phyloP scores from a whole-genome alignment of 352 stramenopile species.

The Globisporangium heterothallicum region DNA sequence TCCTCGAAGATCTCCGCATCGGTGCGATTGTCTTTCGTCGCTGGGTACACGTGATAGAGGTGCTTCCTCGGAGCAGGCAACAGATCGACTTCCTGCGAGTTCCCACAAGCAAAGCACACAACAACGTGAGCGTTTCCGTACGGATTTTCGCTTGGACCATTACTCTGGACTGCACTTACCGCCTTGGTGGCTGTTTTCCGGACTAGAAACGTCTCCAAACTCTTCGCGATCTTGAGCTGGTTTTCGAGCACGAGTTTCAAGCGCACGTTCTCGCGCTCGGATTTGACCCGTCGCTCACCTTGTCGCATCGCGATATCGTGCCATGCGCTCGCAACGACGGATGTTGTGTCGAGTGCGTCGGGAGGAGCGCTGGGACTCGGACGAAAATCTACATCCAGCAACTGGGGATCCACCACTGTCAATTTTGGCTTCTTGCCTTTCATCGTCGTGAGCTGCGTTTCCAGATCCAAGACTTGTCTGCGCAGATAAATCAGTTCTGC shows the following conservation, averaged over 20 bases:
- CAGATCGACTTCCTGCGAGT: background rate
- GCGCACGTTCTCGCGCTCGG: slow-evolving; percentile 25
- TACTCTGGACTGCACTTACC: too few relatives aligned
- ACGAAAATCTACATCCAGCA: too few relatives aligned
- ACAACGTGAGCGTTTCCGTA: background rate
- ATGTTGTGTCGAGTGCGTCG: background rate
- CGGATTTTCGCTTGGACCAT: too few relatives aligned
- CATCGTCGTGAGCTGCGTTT: slow-evolving; percentile 21
- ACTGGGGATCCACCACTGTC: too few relatives aligned
- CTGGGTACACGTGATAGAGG: slow-evolving; percentile 2
- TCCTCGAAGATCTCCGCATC: slow-evolving; percentile 2
- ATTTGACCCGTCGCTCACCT: slow-evolving; percentile 7
- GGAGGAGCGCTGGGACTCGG: too few relatives aligned
- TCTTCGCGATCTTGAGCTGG: slow-evolving; percentile 40
- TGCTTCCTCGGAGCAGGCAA: background rate
- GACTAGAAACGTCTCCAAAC: slow-evolving; percentile 30
- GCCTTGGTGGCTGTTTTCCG: slow-evolving; percentile 5
- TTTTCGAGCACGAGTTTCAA: slow-evolving; percentile 33
- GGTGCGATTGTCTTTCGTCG: background rate
- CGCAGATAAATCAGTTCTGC: slow-evolving; percentile 36
- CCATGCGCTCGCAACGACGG: slow-evolving; percentile 9
- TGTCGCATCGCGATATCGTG: slow-evolving; percentile 11
- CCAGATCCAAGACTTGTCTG: slow-evolving; percentile 27
- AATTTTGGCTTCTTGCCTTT: background rate
- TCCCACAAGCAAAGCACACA: background rate